These are phyloP conservation scores for Daucus carota DNA, from an alignment of 129 eudicot genomes.

Conservation along the genomic window DNA sequence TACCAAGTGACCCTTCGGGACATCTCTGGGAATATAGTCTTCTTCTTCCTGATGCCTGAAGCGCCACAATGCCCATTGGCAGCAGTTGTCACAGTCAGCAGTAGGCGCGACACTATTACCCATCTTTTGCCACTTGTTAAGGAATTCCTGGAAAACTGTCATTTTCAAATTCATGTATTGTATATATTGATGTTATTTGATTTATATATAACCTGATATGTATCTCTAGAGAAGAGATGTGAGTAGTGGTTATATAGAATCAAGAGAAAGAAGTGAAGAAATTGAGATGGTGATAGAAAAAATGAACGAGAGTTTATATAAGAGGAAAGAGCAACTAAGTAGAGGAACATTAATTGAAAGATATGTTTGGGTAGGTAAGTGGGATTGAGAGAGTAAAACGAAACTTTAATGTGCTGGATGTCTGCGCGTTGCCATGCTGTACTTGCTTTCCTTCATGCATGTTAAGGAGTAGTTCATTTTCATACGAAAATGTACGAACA, in stretches of 20 bases:
- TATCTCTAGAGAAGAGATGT: neutral
- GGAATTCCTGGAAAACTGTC: slow-evolving; percentile 35
- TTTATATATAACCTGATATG: neutral
- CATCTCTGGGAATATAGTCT: slow-evolving; percentile 59
- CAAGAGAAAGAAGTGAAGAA: slow-evolving; percentile 7
- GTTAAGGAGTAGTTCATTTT: slow-evolving; percentile 17
- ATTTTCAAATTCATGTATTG: slow-evolving; percentile 23
- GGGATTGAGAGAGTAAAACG: slow-evolving; percentile 15
- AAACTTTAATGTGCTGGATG: slow-evolving; percentile 21
- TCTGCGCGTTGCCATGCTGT: slow-evolving; percentile 35
- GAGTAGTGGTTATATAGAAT: slow-evolving; percentile 8
- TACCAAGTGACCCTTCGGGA: slow-evolving; percentile 91
- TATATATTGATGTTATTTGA: neutral
- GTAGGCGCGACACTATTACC: slow-evolving; percentile 31
- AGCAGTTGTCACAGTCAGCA: slow-evolving; percentile 35
- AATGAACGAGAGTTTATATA: slow-evolving; percentile 20
- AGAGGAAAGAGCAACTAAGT: slow-evolving; percentile 13
- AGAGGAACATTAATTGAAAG: slow-evolving; percentile 23
- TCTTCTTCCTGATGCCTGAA: slow-evolving; percentile 25
- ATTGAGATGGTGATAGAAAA: slow-evolving; percentile 25
- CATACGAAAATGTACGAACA: slow-evolving; percentile 67
- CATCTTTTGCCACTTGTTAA: slow-evolving; percentile 46
- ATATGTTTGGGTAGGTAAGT: slow-evolving; percentile 14
- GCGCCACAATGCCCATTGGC: slow-evolving; percentile 50
- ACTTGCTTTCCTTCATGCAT: slow-evolving; percentile 16